Evolutionary conservation across 371 early-diverging fungal species (phyloP).

Genomic region (Mucor piriformis): DNA sequence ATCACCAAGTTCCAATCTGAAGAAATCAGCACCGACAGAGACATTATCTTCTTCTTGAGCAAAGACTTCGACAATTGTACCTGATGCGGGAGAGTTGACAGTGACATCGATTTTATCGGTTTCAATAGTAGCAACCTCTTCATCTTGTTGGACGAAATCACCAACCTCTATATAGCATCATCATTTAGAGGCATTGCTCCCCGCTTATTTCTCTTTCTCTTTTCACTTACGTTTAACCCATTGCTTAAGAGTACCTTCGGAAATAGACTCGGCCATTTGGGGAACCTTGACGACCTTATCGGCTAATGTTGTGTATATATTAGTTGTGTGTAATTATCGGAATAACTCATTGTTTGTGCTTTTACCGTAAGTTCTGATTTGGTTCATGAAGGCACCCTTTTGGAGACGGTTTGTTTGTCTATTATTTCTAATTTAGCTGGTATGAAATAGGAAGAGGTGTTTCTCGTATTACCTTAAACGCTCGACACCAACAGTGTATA

Average conservation of each 20-base stretch:
- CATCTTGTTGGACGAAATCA: slow-evolving; percentile 92
- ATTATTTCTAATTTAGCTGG: neutral
- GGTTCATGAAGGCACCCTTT: slow-evolving; percentile 24
- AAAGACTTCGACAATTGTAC: slow-evolving; percentile 82
- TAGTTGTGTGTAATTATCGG: no score
- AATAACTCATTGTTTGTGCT: no score
- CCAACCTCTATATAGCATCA: slow-evolving; percentile 80
- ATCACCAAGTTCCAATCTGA: slow-evolving; percentile 84
- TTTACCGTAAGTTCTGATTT: slow-evolving; percentile 52
- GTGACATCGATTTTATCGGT: slow-evolving; percentile 98
- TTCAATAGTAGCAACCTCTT: slow-evolving; percentile 95
- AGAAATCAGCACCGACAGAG: slow-evolving; percentile 90
- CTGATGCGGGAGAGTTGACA: slow-evolving; percentile 93
- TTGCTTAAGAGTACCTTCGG: slow-evolving; percentile 94
- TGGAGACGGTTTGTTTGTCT: slow-evolving; percentile 19
- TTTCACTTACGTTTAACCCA: slow-evolving; percentile 90
- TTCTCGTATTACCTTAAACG: slow-evolving; percentile 33
- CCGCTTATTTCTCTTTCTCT: neutral
- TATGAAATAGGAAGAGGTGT: neutral
- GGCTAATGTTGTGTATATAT: no score
- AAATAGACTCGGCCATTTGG: slow-evolving; percentile 96
- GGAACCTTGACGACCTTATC: slow-evolving; percentile 90
- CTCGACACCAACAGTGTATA: slow-evolving; percentile 39
- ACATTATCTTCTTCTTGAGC: slow-evolving; percentile 94
- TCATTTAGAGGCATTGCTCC: neutral